Percentiles rank a stretch among this genome's conserved stretches.
Conservation (phyloP, 768 basidiomycete genomes). For the Serpula lacrymans region DNA sequence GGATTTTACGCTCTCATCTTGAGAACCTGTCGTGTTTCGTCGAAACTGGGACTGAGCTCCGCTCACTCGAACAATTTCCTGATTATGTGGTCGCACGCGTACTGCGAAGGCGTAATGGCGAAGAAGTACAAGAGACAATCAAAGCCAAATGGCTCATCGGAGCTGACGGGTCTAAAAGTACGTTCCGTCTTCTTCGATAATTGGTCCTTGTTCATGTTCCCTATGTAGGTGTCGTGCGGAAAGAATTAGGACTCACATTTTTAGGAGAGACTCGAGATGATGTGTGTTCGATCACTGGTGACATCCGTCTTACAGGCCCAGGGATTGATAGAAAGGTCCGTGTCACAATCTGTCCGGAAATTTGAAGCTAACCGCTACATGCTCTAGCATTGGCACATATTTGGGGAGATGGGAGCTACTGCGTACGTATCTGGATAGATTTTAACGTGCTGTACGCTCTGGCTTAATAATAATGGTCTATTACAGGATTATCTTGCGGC, state of each 20-base stretch:
- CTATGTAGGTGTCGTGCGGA: constrained; percentile 6
- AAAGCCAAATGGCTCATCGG: constrained; percentile 20
- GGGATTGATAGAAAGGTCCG: constrained; percentile 38
- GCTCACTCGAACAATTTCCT: constrained; percentile 21
- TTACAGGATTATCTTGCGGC: constrained; percentile 30
- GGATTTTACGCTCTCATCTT: constrained; percentile 21
- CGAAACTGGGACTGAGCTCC: constrained; percentile 21
- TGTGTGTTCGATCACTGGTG: constrained; percentile 22
- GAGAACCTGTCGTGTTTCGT: constrained; percentile 15
- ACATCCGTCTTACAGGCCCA: constrained; percentile 32
- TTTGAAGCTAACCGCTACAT: too few species aligned
- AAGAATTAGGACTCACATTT: constrained; percentile 9
- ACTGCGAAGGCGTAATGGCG: constrained; percentile 4
- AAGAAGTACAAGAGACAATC: constrained; percentile 8
- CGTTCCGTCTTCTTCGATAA: too few species aligned
- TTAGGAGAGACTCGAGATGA: constrained; percentile 28
- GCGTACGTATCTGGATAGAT: constrained; percentile 22
- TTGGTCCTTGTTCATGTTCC: too few species aligned
- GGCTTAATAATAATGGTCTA: not conserved
- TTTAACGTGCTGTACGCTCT: not conserved
- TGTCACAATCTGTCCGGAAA: not conserved
- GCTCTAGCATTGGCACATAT: constrained; percentile 45
- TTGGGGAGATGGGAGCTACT: constrained; percentile 35
- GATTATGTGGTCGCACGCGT: constrained; percentile 19
- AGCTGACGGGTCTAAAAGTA: constrained; percentile 24